Evolutionary conservation across 441 rosid species (phyloP), one percentile per base, ranked within the genome.

Genomic region (Hypseocharis bilobata): DNA sequence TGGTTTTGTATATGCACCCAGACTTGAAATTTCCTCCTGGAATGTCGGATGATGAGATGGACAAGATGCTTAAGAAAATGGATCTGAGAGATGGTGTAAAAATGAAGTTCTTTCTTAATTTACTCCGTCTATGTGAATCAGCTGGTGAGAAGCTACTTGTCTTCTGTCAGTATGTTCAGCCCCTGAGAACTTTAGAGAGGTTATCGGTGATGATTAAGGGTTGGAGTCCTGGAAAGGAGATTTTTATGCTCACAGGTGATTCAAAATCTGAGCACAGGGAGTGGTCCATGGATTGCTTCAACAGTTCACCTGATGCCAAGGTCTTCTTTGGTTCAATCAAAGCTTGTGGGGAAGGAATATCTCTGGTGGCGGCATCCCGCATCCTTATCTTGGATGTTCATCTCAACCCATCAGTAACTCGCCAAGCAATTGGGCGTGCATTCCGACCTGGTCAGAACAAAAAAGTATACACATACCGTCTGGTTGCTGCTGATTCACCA

Each of bases 291-390:
- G 96, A 89, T 6, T 68, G 57, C 11, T 89, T 89, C 74, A 89
- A 88, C 80, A 86, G 73, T 60, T 84, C 96, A 1, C 42, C 72
- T 0, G 87, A 88, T 2, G 86, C 98, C 0, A 89, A 69, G 77
- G 89, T 89, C 14, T 84, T 92, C 47, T 90, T 89, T 22, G 98
- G 98, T 20, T 92, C 96, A 1, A 92, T 92, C 14, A 88, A 76
- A 78, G 96, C 96, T 0, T 92, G 98, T 52, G 98, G 96, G 11
- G 96, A 92, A 74, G 98, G 98, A 23, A 83, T 92, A 6, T 92
- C 96, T 7, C 40, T 92, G 22, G 96, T 92, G 23, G 98, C 96
- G 6, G 98, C 92, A 29, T 92, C 96, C 0, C 75, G 96, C 1
- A 74, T 89, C 16, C 65, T 92, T 29, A 83, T 92, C 55, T 75